Evolutionary conservation across 2,329 filamentous ascomycete genomes (phyloP).

Genomic region (Dryadomyces quercus-mongolicae): DNA sequence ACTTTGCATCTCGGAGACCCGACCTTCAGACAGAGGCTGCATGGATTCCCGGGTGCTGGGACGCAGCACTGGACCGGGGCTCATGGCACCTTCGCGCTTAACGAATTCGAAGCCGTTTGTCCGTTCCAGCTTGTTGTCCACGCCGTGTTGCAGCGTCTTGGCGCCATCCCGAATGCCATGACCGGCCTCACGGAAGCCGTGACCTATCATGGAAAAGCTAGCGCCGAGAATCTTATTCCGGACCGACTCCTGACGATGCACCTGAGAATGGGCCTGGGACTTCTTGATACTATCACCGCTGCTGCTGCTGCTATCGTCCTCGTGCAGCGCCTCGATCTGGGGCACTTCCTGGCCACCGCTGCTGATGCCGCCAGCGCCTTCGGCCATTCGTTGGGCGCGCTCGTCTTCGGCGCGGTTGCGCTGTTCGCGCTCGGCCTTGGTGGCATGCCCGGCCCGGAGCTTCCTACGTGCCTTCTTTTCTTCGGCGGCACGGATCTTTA

Average conservation of each 20-base stretch:
- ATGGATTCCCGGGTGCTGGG: slow-evolving; percentile 1
- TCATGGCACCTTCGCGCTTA: slow-evolving; percentile 1
- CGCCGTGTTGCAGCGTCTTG: slow-evolving; percentile 33
- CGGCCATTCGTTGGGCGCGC: slow-evolving; percentile 37
- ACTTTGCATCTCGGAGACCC: neutral
- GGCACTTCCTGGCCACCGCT: slow-evolving; percentile 41
- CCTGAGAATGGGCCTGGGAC: neutral
- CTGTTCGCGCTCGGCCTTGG: slow-evolving; percentile 36
- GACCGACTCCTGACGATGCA: slow-evolving; percentile 8
- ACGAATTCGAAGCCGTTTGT: slow-evolving; percentile 40
- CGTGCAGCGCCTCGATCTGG: slow-evolving; percentile 27
- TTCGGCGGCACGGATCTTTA: slow-evolving; percentile 52
- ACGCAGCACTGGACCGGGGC: slow-evolving; percentile 2
- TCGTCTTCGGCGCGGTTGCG: slow-evolving; percentile 36
- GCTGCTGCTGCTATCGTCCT: slow-evolving; percentile 9
- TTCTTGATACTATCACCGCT: slow-evolving; percentile 7
- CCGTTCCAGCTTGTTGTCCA: slow-evolving; percentile 40
- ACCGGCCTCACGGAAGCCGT: slow-evolving; percentile 32
- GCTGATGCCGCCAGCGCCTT: slow-evolving; percentile 33
- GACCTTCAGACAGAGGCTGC: neutral
- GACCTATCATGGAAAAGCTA: slow-evolving; percentile 32
- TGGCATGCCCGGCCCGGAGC: slow-evolving; percentile 32
- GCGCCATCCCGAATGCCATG: slow-evolving; percentile 31
- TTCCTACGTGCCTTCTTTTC: slow-evolving; percentile 52
- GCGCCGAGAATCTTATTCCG: slow-evolving; percentile 21